These are phyloP conservation scores for Thalassiosira gravida DNA, from an alignment of 352 stramenopile species.

Conservation along the genomic window DNA sequence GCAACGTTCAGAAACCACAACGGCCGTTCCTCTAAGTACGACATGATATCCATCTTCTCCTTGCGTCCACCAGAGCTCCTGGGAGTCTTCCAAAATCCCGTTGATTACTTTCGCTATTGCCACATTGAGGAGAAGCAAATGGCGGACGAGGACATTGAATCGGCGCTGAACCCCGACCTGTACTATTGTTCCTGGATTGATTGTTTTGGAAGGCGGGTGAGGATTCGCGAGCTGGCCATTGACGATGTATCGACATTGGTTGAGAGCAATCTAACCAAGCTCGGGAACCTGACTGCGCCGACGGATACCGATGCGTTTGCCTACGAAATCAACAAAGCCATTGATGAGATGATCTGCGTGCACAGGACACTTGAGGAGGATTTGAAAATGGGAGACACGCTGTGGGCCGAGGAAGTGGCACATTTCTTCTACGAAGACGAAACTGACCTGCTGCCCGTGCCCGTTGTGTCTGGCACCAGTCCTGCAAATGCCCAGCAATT, in stretches of 20 bases:
- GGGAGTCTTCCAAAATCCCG: slow-evolving; percentile 8
- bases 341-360: neutral
- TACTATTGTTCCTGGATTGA: slow-evolving; percentile 10
- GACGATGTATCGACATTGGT: slow-evolving; percentile 17
- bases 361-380: neutral
- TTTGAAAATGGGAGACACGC: neutral
- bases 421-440: neutral
- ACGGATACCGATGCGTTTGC: neutral
- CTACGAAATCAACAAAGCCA: neutral
- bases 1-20: slow-evolving; percentile 4
- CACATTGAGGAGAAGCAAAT: slow-evolving; percentile 13
- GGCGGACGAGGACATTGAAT: neutral
- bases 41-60: slow-evolving; percentile 29
- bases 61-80: slow-evolving; percentile 18
- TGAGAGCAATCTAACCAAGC: neutral
- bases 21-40: neutral
- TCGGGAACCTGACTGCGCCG: neutral
- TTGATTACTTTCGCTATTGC: slow-evolving; percentile 20
- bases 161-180: neutral
- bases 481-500: slow-evolving; percentile 15
- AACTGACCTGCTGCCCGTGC: slow-evolving; percentile 4
- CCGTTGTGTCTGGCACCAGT: neutral
- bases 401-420: neutral
- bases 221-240: neutral
- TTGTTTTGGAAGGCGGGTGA: slow-evolving; percentile 1